A percentile compares a stretch with the other conserved stretches of the same genome.
Conservation (phyloP, 805 yeast species). For the Candida gorgasii region DNA sequence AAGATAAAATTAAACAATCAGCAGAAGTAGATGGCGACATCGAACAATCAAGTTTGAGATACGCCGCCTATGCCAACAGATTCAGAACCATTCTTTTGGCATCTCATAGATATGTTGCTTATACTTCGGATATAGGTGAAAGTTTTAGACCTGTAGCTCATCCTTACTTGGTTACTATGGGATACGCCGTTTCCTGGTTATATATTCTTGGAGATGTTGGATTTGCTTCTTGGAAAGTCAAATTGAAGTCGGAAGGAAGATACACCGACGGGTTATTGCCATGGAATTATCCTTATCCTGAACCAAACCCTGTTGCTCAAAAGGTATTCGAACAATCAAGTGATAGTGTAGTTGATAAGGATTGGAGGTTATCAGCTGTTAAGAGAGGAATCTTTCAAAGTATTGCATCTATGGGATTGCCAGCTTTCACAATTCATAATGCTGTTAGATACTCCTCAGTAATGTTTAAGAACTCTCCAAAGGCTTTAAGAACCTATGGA, state of each 20-base stretch:
- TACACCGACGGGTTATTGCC: slow-evolving; percentile 62
- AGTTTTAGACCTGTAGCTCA: slow-evolving; percentile 82
- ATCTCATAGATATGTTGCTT: slow-evolving; percentile 80
- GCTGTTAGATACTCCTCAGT: slow-evolving; percentile 69
- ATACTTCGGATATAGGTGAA: slow-evolving; percentile 85
- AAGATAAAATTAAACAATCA: slow-evolving; percentile 14
- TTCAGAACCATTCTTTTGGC: slow-evolving; percentile 69
- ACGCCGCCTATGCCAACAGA: slow-evolving; percentile 81
- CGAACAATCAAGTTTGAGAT: slow-evolving; percentile 48
- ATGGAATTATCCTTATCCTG: slow-evolving; percentile 57
- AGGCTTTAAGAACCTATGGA: slow-evolving; percentile 58
- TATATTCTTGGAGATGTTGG: slow-evolving; percentile 76
- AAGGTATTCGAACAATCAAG: slow-evolving; percentile 26
- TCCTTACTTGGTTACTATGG: slow-evolving; percentile 60
- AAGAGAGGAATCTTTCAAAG: slow-evolving; percentile 81
- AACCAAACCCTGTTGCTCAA: slow-evolving; percentile 39
- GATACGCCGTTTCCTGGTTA: slow-evolving; percentile 76
- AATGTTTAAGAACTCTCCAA: slow-evolving; percentile 57
- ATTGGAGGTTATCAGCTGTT: slow-evolving; percentile 64
- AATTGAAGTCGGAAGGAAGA: slow-evolving; percentile 63
- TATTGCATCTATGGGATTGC: slow-evolving; percentile 83
- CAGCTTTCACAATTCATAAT: slow-evolving; percentile 82
- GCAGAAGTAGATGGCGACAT: slow-evolving; percentile 12
- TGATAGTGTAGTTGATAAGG: slow-evolving; percentile 45
- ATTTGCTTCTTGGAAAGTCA: slow-evolving; percentile 71